Base-by-base conservation (phyloP, 352 stramenopile genomes). In the Pythium monospermum region DNA sequence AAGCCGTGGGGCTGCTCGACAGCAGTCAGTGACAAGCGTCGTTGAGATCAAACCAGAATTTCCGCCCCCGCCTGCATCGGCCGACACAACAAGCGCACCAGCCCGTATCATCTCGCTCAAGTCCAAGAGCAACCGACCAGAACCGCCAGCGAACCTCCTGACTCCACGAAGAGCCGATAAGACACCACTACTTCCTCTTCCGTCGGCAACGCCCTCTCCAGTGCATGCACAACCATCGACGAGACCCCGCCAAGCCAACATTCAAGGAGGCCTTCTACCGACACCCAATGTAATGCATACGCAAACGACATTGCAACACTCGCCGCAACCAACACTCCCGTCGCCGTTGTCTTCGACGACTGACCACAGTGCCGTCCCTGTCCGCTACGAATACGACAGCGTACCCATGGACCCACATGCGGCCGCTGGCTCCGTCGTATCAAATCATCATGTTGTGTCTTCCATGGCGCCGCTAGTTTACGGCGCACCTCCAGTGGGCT, bases 1-100 rank as follows among this genome's bases (percentile, higher is more conserved):
- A 13, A 64, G 25, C 15, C 72, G 30, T 53, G 53, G 19, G 30
- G 51, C n/a, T 19, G 60, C 12, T 38, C 16, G 10, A 16, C 32
- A 37, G 16, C 10, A 37, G 37, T 36, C 47, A 54, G 36, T 18
- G 7, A n/a, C n/a, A n/a, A n/a, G n/a, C n/a, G n/a, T n/a, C n/a
- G n/a, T n/a, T n/a, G n/a, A n/a, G n/a, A n/a, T n/a, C n/a, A n/a
- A n/a, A n/a, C n/a, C n/a, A n/a, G n/a, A n/a, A n/a, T n/a, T n/a
- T n/a, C n/a, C n/a, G n/a, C n/a, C n/a, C n/a, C n/a, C n/a, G n/a
- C n/a, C n/a, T n/a, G n/a, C n/a, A n/a, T n/a, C n/a, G n/a, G n/a
- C n/a, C n/a, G n/a, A n/a, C n/a, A n/a, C n/a, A 16, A 22, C 40
- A 10, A n/a, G 8, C 7, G 11, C 40, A 10, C 16, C 4, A 59